These are phyloP conservation scores for Eimeria acervulina DNA, from an alignment of 169 alveolate species.

Conservation along the genomic window DNA sequence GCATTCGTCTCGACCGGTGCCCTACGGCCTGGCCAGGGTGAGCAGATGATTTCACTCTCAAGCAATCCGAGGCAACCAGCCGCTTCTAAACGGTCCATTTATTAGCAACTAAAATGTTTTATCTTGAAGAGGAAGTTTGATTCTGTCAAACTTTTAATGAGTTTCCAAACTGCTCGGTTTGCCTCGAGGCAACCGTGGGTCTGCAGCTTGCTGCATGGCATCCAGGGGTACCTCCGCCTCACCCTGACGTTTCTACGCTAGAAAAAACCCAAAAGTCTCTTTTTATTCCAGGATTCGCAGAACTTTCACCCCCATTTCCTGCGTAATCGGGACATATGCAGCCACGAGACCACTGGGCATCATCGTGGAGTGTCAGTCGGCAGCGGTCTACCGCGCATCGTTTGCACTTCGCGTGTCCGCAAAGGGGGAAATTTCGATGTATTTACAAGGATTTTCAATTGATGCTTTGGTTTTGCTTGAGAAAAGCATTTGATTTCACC, in stretches of 20 bases:
- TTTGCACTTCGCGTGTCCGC: neutral
- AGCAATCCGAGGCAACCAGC: neutral
- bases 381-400: neutral
- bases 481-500: neutral
- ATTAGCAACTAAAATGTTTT: neutral
- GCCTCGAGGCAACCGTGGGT: neutral
- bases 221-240: neutral
- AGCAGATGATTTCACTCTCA: neutral
- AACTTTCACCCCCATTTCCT: neutral
- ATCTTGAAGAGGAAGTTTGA: neutral
- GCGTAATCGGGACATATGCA: neutral
- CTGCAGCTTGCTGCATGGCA: neutral
- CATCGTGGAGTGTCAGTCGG: neutral
- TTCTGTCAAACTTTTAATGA: neutral
- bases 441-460: neutral
- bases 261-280: neutral
- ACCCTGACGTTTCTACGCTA: neutral
- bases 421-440: neutral
- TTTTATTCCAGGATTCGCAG: neutral
- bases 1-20: neutral
- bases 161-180: neutral
- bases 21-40: neutral
- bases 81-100: neutral
- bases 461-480: neutral
- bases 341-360: slow-evolving; percentile 26